These are phyloP conservation scores for Trichophyton equinum DNA, from an alignment of 2,329 filamentous ascomycete genomes.

Conservation along the genomic window DNA sequence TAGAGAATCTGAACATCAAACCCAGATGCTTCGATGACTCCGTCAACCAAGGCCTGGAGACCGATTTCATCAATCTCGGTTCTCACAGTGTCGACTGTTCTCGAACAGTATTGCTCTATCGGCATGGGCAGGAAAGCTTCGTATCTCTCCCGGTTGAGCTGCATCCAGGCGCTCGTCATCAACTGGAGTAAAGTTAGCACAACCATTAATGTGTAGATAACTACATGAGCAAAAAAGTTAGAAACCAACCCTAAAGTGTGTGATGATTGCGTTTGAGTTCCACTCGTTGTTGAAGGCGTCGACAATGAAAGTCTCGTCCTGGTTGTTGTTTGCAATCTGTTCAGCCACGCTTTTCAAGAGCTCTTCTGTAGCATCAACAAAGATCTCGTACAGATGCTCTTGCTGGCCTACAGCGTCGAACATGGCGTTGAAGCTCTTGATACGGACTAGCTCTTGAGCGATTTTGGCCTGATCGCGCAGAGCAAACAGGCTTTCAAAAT, in stretches of 20 bases:
- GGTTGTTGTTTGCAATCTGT: constrained; percentile 42
- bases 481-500: constrained; percentile 74
- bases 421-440: constrained; percentile 58
- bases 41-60: constrained; percentile 61
- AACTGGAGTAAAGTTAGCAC: constrained; percentile 43
- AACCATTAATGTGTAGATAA: background rate
- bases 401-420: constrained; percentile 58
- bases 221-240: background rate
- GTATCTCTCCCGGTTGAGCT: constrained; percentile 57
- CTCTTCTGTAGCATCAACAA: constrained; percentile 60
- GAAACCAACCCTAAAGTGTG: constrained; percentile 54
- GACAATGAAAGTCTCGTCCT: constrained; percentile 46
- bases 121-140: constrained; percentile 56
- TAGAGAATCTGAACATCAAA: constrained; percentile 82
- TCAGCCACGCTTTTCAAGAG: constrained; percentile 53
- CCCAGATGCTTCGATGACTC: constrained; percentile 64
- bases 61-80: constrained; percentile 88
- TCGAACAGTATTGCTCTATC: constrained; percentile 56
- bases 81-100: constrained; percentile 59
- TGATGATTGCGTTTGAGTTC: constrained; percentile 64
- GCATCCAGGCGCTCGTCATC: constrained; percentile 74
- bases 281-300: constrained; percentile 61
- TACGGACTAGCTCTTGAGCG: constrained; percentile 56
- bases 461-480: constrained; percentile 53
- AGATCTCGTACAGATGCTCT: constrained; percentile 64